These are phyloP conservation scores for Conticribra weissflogii DNA, from an alignment of 108 stramenopile species.

Conservation along the genomic window DNA sequence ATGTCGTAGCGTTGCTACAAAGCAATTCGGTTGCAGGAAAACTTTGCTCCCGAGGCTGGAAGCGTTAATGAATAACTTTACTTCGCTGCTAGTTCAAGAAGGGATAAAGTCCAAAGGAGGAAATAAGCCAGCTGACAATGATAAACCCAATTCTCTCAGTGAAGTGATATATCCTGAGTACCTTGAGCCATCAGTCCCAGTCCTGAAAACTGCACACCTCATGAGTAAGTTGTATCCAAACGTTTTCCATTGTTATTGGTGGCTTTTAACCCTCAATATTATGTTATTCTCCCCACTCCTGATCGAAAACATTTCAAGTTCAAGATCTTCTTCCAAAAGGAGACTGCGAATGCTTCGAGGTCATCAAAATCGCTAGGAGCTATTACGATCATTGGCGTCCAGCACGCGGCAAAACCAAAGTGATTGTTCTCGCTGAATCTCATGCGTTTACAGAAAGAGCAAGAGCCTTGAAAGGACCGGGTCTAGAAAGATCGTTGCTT, in stretches of 20 bases:
- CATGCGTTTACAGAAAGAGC: slow-evolving; percentile 41
- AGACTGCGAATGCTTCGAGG: slow-evolving; percentile 44
- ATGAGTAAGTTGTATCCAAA: not conserved
- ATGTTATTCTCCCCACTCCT: not conserved
- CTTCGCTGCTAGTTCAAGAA: not conserved
- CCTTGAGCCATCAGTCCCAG: slow-evolving; percentile 17
- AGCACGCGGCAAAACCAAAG: slow-evolving; percentile 18
- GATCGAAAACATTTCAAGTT: not conserved
- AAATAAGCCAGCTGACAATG: not conserved
- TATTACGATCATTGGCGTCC: slow-evolving; percentile 53
- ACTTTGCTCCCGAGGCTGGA: slow-evolving; percentile 13
- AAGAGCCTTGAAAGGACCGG: slow-evolving; percentile 21
- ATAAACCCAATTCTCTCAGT: slow-evolving; percentile 11
- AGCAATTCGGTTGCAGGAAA: slow-evolving; percentile 17
- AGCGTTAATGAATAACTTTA: not conserved
- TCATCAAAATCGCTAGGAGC: slow-evolving; percentile 31
- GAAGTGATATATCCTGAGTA: slow-evolving; percentile 39
- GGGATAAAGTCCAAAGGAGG: not conserved
- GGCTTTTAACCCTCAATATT: not conserved
- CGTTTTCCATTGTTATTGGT: too few species aligned
- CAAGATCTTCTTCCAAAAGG: slow-evolving; percentile 35
- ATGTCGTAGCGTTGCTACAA: not conserved
- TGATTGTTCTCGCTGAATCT: slow-evolving; percentile 51
- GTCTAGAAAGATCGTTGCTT: slow-evolving; percentile 15
- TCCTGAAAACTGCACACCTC: slow-evolving; percentile 32